phyloP scores from a whole-genome alignment of 495 filamentous ascomycete genomes.

The Halenospora varia region DNA sequence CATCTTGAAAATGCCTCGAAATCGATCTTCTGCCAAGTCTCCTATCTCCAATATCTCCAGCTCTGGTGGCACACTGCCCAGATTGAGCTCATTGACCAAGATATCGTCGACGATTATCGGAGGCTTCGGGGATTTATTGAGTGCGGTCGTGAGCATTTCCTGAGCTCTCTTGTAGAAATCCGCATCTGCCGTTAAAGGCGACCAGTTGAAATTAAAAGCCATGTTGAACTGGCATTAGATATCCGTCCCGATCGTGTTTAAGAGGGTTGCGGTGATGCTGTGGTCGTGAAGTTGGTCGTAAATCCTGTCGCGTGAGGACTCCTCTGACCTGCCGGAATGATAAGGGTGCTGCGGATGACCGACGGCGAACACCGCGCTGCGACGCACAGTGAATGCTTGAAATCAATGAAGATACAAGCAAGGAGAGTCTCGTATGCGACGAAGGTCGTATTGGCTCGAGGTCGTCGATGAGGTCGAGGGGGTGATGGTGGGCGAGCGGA shows the following conservation, averaged over 20 bases:
- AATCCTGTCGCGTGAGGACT: constrained; percentile 19
- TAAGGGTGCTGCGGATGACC: constrained; percentile 4
- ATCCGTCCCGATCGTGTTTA: background rate
- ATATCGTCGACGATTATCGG: constrained; percentile 99
- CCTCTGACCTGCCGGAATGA: constrained; percentile 17
- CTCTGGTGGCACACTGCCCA: constrained; percentile 86
- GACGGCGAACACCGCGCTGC: background rate
- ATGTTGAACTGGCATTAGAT: constrained; percentile 51
- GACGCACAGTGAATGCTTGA: background rate
- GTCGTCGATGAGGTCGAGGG: background rate
- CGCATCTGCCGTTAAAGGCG: constrained; percentile 92
- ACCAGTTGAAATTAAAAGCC: constrained; percentile 99
- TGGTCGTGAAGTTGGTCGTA: background rate
- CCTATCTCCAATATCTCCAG: constrained; percentile 96
- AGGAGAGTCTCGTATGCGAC: background rate
- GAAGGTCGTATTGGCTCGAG: background rate
- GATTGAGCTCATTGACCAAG: constrained; percentile 93
- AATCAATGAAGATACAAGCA: constrained; percentile 23
- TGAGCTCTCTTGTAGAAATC: constrained; percentile 85
- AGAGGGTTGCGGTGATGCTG: constrained; percentile 2
- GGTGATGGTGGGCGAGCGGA: constrained; percentile 9
- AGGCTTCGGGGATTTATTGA: constrained; percentile 97
- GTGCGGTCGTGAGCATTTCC: constrained; percentile 87
- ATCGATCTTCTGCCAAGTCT: constrained; percentile 93
- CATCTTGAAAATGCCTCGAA: constrained; percentile 99